These are phyloP conservation scores for Moesziomyces sp. DNA, from an alignment of 1,284 basidiomycete species.

Conservation along the genomic window DNA sequence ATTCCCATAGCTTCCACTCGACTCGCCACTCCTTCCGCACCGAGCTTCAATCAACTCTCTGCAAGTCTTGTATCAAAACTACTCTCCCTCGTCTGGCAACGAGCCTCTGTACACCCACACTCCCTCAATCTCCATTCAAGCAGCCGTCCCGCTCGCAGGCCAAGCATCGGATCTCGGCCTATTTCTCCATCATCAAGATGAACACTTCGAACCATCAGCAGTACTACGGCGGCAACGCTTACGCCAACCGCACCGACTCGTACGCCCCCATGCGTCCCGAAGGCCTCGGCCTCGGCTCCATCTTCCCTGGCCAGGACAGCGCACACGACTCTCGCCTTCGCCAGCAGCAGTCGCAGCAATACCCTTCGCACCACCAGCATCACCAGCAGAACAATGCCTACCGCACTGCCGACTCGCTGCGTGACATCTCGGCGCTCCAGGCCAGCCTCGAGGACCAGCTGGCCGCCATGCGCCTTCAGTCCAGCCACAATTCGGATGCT, in stretches of 20 bases:
- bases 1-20: constrained; percentile 4
- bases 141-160: background rate
- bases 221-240: constrained; percentile 28
- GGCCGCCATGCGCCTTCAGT: constrained; percentile 53
- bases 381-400: constrained; percentile 27
- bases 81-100: constrained; percentile 9
- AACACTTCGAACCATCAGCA: constrained; percentile 30
- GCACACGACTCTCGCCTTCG: constrained; percentile 31
- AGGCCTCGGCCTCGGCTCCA: constrained; percentile 49
- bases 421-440: constrained; percentile 31
- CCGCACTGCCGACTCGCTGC: constrained; percentile 15
- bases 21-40: background rate
- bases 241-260: constrained; percentile 47
- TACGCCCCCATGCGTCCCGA: constrained; percentile 54
- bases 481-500: constrained; percentile 18
- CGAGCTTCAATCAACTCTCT: constrained; percentile 7
- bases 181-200: constrained; percentile 12
- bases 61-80: constrained; percentile 23
- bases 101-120: constrained; percentile 10
- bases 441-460: constrained; percentile 56
- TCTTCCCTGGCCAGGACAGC: constrained; percentile 14
- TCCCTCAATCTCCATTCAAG: background rate
- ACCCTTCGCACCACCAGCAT: constrained; percentile 2
- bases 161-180: background rate
- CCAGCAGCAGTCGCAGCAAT: constrained; percentile 19